Evolutionary conservation across 129 eudicot genomes (phyloP), one percentile per base, ranked within the genome.

Genomic region (Artemisia tridentata): DNA sequence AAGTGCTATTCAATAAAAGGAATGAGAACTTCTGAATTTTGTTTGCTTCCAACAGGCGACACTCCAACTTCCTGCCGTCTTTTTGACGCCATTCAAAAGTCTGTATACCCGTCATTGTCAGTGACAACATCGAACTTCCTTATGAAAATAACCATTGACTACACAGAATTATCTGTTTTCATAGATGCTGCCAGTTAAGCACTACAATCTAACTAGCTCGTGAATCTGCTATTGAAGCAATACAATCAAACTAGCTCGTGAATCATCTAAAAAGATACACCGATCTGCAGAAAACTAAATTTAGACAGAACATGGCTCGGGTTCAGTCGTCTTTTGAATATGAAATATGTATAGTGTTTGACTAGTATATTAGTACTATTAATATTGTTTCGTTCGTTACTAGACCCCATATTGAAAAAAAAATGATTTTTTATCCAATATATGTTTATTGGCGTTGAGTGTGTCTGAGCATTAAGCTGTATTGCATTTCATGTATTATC

Each of bases 61-160:
- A n/a, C n/a, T n/a, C n/a, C n/a, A n/a, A n/a, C n/a, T n/a, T n/a
- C n/a, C n/a, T n/a, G n/a, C n/a, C n/a, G n/a, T n/a, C n/a, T n/a
- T n/a, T n/a, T n/a, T n/a, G n/a, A n/a, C n/a, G n/a, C n/a, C n/a
- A n/a, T n/a, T n/a, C n/a, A n/a, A n/a, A n/a, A n/a, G 23, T 90
- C 4, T 95, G 99, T 69, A 95, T 90, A 58, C 99, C 97, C 2
- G 93, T 93, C 27, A 90, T 93, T 21, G 68, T 93, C 21, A 93
- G 99, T 38, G 99, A 90, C 82, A 81, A 85, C 67, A 90, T 93
- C 17, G 96, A 90, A 79, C 99, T 93, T 29, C 99, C 99, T n/a
- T 93, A 85, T 63, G 99, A 93, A 93, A 90, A 97, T 97, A n/a
- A 84, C 65, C 16, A 63, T 93, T 3, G 99, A 93, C 73, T 93